A percentile compares a stretch with the other conserved stretches of the same genome.
phyloP scores from a whole-genome alignment of 768 basidiomycete genomes.

The Amanita subjunquillea region DNA sequence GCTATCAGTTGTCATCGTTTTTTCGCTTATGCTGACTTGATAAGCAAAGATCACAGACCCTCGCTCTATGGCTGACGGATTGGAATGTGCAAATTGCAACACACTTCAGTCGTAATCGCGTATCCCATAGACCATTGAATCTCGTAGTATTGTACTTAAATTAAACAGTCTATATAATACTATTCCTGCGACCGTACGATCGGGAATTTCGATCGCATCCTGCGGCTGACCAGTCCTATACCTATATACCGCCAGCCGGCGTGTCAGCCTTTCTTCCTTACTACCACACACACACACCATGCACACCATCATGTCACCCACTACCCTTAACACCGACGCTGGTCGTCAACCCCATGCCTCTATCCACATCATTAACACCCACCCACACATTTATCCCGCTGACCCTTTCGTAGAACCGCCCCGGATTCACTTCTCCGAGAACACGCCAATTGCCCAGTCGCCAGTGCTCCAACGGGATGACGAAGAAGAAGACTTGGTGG shows the following conservation, averaged over 20 bases:
- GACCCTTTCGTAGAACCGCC: neutral
- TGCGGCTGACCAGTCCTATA: neutral
- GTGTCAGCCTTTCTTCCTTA: neutral
- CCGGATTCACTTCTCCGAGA: neutral
- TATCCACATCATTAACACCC: neutral
- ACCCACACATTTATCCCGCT: neutral
- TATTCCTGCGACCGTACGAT: too few species aligned
- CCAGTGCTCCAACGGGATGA: neutral
- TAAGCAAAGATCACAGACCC: too few species aligned
- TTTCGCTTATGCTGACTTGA: too few species aligned
- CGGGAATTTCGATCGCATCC: too few species aligned
- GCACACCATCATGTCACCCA: neutral
- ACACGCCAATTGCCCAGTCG: neutral
- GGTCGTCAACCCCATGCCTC: neutral
- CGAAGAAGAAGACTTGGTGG: neutral
- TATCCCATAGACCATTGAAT: too few species aligned
- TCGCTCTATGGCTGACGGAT: too few species aligned
- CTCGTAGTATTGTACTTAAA: too few species aligned
- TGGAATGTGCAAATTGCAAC: too few species aligned
- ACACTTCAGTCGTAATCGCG: too few species aligned
- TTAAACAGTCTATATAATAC: too few species aligned
- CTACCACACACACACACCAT: neutral
- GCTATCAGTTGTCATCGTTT: too few species aligned
- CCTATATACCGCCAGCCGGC: neutral
- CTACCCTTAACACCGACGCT: neutral